Conservation (phyloP, 2,329 filamentous ascomycete species). For the Ophiognomonia clavigignenti-juglandacearum region DNA sequence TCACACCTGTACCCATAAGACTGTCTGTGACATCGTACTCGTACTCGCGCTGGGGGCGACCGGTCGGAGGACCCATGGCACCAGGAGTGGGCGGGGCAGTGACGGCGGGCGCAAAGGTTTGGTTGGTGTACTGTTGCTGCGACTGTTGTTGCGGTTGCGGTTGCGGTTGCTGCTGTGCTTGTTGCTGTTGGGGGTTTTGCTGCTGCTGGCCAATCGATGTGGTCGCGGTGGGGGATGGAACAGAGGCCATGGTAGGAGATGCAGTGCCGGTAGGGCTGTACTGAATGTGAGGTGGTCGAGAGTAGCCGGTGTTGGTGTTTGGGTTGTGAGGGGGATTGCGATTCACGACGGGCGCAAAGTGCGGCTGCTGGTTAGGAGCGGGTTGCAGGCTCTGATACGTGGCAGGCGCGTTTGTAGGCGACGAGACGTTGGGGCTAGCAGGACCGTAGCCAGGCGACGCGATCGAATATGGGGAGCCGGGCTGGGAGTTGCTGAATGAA, state of each 20-base stretch:
- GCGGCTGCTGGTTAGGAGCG: constrained; percentile 24
- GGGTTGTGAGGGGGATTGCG: constrained; percentile 21
- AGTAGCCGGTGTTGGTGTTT: constrained; percentile 13
- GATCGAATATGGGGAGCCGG: constrained; percentile 5
- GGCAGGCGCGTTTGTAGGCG: constrained; percentile 29
- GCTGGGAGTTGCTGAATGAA: constrained; percentile 5
- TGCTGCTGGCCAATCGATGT: constrained; percentile 10
- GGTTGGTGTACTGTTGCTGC: too few species aligned
- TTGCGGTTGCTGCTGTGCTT: too few species aligned
- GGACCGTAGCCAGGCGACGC: constrained; percentile 6
- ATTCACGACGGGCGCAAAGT: constrained; percentile 15
- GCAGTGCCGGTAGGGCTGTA: neutral
- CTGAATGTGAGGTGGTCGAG: constrained; percentile 9
- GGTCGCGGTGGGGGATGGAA: constrained; percentile 4
- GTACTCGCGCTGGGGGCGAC: constrained; percentile 57
- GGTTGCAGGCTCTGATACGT: constrained; percentile 27
- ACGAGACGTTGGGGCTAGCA: constrained; percentile 6
- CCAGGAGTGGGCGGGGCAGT: constrained; percentile 23
- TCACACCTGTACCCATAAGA: constrained; percentile 77
- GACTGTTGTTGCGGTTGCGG: too few species aligned
- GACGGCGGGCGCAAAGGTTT: constrained; percentile 19
- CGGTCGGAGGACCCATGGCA: constrained; percentile 54
- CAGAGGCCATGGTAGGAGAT: constrained; percentile 4
- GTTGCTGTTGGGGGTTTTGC: too few species aligned
- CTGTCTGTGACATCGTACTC: constrained; percentile 79